Conservation (phyloP, 805 yeast species). For the Pichia phayaonensis region DNA sequence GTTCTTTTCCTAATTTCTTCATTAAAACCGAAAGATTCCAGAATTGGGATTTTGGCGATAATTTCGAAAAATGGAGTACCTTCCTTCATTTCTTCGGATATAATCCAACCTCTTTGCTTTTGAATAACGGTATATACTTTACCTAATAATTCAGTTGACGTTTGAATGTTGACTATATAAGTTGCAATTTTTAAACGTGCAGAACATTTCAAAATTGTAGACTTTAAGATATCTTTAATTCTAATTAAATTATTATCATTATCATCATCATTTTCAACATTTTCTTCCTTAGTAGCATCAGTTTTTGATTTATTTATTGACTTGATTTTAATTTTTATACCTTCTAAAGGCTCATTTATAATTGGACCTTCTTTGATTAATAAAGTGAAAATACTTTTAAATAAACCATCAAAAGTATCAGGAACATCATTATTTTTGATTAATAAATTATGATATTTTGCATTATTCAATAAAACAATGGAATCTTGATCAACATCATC, state of each 20-base stretch:
- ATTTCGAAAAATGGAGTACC: constrained; percentile 95
- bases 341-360: constrained; percentile 81
- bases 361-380: constrained; percentile 83
- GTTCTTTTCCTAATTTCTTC: constrained; percentile 91
- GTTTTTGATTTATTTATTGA: constrained; percentile 23
- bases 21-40: constrained; percentile 93
- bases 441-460: constrained; percentile 60
- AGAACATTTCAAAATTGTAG: constrained; percentile 68
- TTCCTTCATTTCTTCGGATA: constrained; percentile 92
- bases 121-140: constrained; percentile 94
- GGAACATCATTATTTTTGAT: constrained; percentile 36
- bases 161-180: constrained; percentile 92
- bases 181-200: constrained; percentile 89
- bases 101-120: constrained; percentile 73
- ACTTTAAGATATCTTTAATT: constrained; percentile 66
- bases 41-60: constrained; percentile 80
- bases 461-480: constrained; percentile 24
- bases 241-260: constrained; percentile 60
- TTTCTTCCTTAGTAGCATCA: constrained; percentile 18
- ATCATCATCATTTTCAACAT: constrained; percentile 36
- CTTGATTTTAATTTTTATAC: constrained; percentile 53
- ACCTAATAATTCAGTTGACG: constrained; percentile 89
- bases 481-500: constrained; percentile 12
- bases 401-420: constrained; percentile 3
- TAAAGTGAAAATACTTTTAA: constrained; percentile 68